A percentile compares a stretch with the other conserved stretches of the same genome.
These are phyloP conservation scores for Eutypella sp. DNA, from an alignment of 2,329 filamentous ascomycete species.

Conservation along the genomic window DNA sequence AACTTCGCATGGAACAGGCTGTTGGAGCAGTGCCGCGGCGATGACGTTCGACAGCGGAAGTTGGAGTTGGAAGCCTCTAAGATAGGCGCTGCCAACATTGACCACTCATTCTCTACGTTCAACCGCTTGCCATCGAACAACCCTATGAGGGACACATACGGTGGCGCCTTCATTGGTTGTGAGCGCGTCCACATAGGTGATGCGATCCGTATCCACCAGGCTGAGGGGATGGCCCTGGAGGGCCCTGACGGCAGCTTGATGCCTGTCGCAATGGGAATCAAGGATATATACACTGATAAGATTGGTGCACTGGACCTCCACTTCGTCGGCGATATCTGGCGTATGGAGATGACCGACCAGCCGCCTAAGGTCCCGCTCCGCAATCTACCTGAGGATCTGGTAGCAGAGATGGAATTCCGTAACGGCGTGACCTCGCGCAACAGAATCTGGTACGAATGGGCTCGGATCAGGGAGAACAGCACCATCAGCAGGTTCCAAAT, in stretches of 20 bases:
- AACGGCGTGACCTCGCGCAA: constrained; percentile 18
- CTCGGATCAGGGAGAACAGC: constrained; percentile 18
- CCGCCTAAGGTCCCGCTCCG: neutral
- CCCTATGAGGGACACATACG: constrained; percentile 31
- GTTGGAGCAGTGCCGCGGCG: constrained; percentile 25
- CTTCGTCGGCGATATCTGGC: constrained; percentile 25
- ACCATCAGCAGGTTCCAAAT: constrained; percentile 37
- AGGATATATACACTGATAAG: constrained; percentile 28
- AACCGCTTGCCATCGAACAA: constrained; percentile 28
- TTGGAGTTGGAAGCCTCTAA: constrained; percentile 47
- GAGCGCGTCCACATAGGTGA: constrained; percentile 45
- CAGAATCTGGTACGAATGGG: constrained; percentile 28
- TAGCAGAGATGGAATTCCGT: constrained; percentile 25
- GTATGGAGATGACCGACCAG: constrained; percentile 11
- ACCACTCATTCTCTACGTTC: constrained; percentile 46
- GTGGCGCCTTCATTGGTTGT: constrained; percentile 46
- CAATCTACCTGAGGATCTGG: constrained; percentile 17
- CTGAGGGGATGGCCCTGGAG: constrained; percentile 31
- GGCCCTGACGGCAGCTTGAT: constrained; percentile 24
- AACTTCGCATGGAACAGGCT: constrained; percentile 38
- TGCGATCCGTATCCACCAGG: constrained; percentile 42
- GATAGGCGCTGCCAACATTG: constrained; percentile 43
- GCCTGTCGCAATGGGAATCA: constrained; percentile 31
- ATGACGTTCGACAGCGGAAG: constrained; percentile 34
- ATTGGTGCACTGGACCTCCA: constrained; percentile 13